Base-by-base conservation (phyloP, 2,329 filamentous ascomycete species). In the Xylariaceae sp. region DNA sequence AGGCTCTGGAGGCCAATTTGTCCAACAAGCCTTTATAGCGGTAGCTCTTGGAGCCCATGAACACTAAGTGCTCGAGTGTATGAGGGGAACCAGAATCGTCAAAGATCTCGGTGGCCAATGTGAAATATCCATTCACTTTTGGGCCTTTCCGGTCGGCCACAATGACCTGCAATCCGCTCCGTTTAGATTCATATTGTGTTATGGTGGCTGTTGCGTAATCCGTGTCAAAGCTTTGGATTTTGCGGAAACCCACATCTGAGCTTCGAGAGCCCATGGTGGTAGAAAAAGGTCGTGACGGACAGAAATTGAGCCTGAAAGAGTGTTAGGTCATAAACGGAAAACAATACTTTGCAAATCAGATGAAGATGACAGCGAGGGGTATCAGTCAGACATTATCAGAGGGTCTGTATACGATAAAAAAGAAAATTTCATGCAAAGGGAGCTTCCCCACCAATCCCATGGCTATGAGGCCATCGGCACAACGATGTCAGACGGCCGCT, bases 61-160 rank as follows among this genome's bases (percentile, higher is more conserved):
- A 92, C 53, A 88, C 75, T 12, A 92, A 69, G 64, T 91, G 86
- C 67, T 92, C 86, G n/a, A 92, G 74, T 0, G 87, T 91, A 61
- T 92, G 87, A 5, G 87, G 93, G 12, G 93, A 87, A 33, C 93
- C 93, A 10, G 92, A 97, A 66, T 98, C 90, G 70, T 98, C 93
- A 59, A 95, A 86, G 58, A 98, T 97, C 68, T 98, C 93, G 3
- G 93, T 98, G 25, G 93, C 93, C 42, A 98, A 77, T 25, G 91
- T 86, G 67, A 98, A 98, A 69, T 94, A 95, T 25, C 93, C 93
- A 56, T 88, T 86, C 50, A 96, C 80, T 67, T 96, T 97, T n/a
- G 93, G 93, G 0, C 93, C 92, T 64, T 93, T 83, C 57, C 90
- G 85, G 64, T 97, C 87, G 56, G 94, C 89, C 40, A 96, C 88